phyloP scores from a whole-genome alignment of 1,284 basidiomycete species.

The Austropuccinia psidii region DNA sequence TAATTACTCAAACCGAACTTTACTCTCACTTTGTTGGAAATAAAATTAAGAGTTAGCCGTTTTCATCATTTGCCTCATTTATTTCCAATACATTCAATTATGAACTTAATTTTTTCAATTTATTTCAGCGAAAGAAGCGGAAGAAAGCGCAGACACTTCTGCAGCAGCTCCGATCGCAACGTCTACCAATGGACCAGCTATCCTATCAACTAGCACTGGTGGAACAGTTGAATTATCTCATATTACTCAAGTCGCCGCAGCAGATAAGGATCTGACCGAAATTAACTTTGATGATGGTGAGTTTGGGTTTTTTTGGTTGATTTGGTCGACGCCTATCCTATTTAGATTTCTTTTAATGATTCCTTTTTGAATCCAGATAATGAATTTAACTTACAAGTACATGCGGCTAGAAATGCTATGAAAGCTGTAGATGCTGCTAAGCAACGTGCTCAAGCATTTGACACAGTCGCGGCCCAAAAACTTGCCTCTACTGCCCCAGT shows the following conservation, averaged over 20 bases:
- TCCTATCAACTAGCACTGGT: constrained; percentile 41
- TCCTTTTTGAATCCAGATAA: constrained; percentile 63
- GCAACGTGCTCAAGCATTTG: constrained; percentile 75
- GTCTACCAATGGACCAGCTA: constrained; percentile 47
- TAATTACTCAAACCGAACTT: constrained; percentile 97
- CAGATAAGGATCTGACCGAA: constrained; percentile 60
- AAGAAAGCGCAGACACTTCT: constrained; percentile 60
- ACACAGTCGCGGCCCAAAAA: constrained; percentile 67
- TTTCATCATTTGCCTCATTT: constrained; percentile 18
- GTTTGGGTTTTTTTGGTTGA: constrained; percentile 18
- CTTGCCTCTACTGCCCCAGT: constrained; percentile 39
- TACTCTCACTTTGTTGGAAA: constrained; percentile 99
- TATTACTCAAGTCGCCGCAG: constrained; percentile 56
- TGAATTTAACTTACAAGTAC: constrained; percentile 75
- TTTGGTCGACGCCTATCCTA: neutral
- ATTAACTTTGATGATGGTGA: constrained; percentile 90
- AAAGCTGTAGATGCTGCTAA: constrained; percentile 76
- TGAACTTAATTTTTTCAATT: constrained; percentile 37
- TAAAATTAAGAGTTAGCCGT: constrained; percentile 80
- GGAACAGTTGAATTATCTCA: constrained; percentile 51
- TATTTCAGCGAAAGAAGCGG: constrained; percentile 69
- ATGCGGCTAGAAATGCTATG: constrained; percentile 82
- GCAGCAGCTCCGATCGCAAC: constrained; percentile 43
- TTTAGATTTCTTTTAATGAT: neutral
- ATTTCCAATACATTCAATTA: neutral